phyloP scores from a whole-genome alignment of 495 filamentous ascomycete species.

The Talaromyces liani region DNA sequence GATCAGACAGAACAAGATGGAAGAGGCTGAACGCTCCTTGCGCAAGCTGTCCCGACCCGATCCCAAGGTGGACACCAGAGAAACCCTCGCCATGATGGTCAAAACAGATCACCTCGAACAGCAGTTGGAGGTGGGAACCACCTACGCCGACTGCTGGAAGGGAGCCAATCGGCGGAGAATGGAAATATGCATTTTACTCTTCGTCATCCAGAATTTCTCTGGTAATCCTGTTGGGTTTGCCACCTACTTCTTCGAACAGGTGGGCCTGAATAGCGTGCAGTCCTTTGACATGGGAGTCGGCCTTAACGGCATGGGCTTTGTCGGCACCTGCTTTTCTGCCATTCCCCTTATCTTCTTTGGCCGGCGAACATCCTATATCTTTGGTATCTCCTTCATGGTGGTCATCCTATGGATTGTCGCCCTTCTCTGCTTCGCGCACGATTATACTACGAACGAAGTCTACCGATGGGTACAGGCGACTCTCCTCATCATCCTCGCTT shows the following conservation, averaged over 20 bases:
- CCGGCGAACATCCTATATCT: not conserved
- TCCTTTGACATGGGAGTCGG: constrained; percentile 13
- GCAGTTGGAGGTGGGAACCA: constrained; percentile 20
- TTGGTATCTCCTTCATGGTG: constrained; percentile 3
- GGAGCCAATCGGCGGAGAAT: constrained; percentile 31
- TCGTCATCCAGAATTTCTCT: constrained; percentile 31
- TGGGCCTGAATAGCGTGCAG: constrained; percentile 34
- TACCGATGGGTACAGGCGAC: constrained; percentile 8
- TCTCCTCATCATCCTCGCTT: constrained; percentile 3
- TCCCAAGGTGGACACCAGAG: not conserved
- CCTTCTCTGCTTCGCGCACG: constrained; percentile 5
- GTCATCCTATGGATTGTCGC: constrained; percentile 2
- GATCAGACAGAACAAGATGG: constrained; percentile 25
- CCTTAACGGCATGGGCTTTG: constrained; percentile 10
- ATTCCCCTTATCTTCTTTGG: constrained; percentile 9
- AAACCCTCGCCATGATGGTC: constrained; percentile 12
- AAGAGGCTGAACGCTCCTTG: constrained; percentile 22
- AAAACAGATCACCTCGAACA: constrained; percentile 20
- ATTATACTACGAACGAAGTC: constrained; percentile 1
- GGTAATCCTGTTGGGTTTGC: constrained; percentile 33
- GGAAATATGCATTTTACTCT: constrained; percentile 31
- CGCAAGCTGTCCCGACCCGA: constrained; percentile 16
- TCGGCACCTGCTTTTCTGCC: constrained; percentile 1
- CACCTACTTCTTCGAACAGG: constrained; percentile 48
- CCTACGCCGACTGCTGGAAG: constrained; percentile 26